A percentile compares a stretch with the other conserved stretches of the same genome.
Conservation (phyloP, 495 filamentous ascomycete species). For the Penicillium coffeae region DNA sequence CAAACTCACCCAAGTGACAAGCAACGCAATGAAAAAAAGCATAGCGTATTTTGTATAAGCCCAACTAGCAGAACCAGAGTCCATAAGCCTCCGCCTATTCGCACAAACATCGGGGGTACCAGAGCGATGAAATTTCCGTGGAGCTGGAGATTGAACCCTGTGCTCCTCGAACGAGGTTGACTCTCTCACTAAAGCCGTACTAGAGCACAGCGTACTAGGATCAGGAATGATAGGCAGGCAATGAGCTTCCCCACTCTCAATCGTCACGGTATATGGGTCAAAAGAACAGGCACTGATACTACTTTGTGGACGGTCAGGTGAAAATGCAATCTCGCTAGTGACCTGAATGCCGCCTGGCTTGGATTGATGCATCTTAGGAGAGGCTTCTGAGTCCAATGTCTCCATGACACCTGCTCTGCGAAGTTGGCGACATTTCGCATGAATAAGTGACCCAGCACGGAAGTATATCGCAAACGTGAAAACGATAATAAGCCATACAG, state of each 20-base stretch:
- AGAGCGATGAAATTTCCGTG: too few species aligned
- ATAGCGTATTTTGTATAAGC: constrained; percentile 79
- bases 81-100: constrained; percentile 17
- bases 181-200: too few species aligned
- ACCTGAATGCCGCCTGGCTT: constrained; percentile 58
- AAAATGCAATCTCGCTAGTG: constrained; percentile 33
- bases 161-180: too few species aligned
- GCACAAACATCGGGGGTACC: constrained; percentile 10
- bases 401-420: constrained; percentile 38
- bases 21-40: constrained; percentile 78
- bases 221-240: too few species aligned
- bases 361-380: too few species aligned
- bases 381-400: too few species aligned
- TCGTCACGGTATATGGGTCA: constrained; percentile 35
- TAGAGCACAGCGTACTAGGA: too few species aligned
- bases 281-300: constrained; percentile 9
- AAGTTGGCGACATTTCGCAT: constrained; percentile 46
- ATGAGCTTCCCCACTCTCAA: constrained; percentile 33
- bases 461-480: constrained; percentile 72
- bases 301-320: neutral
- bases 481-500: constrained; percentile 75
- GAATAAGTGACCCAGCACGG: constrained; percentile 68
- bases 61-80: constrained; percentile 52
- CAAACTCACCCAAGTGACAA: constrained; percentile 68
- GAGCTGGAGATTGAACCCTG: too few species aligned